Conservation (phyloP, 2,329 filamentous ascomycete genomes). For the Cordyceps javanica region DNA sequence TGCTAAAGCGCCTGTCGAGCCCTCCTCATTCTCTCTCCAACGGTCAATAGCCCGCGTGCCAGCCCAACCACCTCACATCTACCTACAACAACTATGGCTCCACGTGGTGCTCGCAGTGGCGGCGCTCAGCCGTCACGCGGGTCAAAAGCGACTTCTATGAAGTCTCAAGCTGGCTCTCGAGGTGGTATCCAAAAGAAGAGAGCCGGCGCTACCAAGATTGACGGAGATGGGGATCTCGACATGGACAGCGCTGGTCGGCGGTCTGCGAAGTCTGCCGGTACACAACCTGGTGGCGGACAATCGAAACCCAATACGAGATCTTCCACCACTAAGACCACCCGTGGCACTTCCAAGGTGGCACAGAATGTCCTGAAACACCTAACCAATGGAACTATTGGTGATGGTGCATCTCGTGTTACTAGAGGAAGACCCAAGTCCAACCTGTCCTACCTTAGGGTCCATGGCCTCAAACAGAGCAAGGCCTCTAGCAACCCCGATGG, state of each 20-base stretch:
- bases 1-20: not conserved
- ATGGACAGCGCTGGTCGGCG: constrained; percentile 42
- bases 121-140: constrained; percentile 24
- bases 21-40: not conserved
- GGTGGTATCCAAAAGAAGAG: constrained; percentile 49
- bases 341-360: constrained; percentile 31
- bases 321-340: constrained; percentile 17
- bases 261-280: constrained; percentile 26
- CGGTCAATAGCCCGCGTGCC: constrained; percentile 3
- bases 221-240: constrained; percentile 54
- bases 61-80: constrained; percentile 9
- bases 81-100: constrained; percentile 17
- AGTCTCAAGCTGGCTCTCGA: constrained; percentile 29
- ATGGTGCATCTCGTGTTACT: constrained; percentile 28
- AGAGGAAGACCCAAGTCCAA: constrained; percentile 20
- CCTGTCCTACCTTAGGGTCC: constrained; percentile 41
- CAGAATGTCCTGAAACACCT: constrained; percentile 40
- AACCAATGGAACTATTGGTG: constrained; percentile 27
- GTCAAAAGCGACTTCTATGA: constrained; percentile 23
- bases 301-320: constrained; percentile 25
- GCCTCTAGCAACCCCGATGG: constrained; percentile 60
- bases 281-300: constrained; percentile 20
- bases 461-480: constrained; percentile 63
- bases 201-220: constrained; percentile 31
- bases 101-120: constrained; percentile 16